Conservation (phyloP, 495 filamentous ascomycete species). For the Hypoxylon trugodes region DNA sequence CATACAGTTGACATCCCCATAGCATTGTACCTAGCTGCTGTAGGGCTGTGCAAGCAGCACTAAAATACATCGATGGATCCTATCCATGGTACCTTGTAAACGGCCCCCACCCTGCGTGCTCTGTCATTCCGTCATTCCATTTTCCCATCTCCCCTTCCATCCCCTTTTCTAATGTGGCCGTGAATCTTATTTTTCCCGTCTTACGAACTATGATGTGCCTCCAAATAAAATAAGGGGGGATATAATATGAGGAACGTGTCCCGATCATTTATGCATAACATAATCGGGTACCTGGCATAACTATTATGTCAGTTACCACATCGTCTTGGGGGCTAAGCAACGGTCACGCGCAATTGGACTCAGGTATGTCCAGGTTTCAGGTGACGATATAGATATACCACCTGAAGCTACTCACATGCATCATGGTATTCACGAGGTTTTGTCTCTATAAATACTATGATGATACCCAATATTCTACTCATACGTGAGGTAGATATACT, state of each 20-base stretch:
- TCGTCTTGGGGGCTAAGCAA: conserved; percentile 20
- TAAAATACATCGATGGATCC: too few relatives aligned
- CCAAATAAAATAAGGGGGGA: background rate
- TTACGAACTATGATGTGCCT: background rate
- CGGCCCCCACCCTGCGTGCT: background rate
- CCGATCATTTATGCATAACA: too few relatives aligned
- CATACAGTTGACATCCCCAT: background rate
- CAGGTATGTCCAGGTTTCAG: conserved; percentile 21
- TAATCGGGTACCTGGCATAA: too few relatives aligned
- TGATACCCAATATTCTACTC: too few relatives aligned
- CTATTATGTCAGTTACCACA: background rate
- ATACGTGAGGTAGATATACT: too few relatives aligned
- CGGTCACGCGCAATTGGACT: conserved; percentile 24
- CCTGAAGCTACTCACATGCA: conserved; percentile 35
- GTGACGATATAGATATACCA: conserved; percentile 21
- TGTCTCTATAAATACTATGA: too few relatives aligned
- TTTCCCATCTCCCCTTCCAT: background rate
- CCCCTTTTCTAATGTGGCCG: background rate
- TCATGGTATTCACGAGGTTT: conserved; percentile 20
- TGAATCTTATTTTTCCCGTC: background rate
- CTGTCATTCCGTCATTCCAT: conserved; percentile 9
- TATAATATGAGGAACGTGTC: background rate
- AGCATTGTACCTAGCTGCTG: background rate
- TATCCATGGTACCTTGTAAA: background rate
- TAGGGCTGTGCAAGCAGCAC: conserved; percentile 32